A percentile compares a stretch with the other conserved stretches of the same genome.
These are phyloP conservation scores for Phytophthora europaea DNA, from an alignment of 352 stramenopile genomes.

Conservation along the genomic window DNA sequence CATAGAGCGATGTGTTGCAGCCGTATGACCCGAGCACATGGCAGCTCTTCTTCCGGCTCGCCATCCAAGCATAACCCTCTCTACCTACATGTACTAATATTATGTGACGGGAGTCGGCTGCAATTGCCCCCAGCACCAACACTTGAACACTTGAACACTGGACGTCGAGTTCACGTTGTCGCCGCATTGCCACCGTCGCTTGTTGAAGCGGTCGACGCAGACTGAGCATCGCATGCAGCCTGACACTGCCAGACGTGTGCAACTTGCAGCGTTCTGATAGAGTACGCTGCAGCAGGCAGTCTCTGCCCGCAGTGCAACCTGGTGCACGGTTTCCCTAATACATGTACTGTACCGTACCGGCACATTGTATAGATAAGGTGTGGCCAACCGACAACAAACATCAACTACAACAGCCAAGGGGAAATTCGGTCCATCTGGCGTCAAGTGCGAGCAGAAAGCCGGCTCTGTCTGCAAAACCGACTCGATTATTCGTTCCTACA, in stretches of 20 bases:
- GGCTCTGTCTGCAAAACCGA: conserved; percentile 32
- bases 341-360: too few species aligned
- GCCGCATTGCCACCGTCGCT: conserved; percentile 16
- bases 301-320: too few species aligned
- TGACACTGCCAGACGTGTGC: too few species aligned
- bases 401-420: not conserved
- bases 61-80: not conserved
- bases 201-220: conserved; percentile 17
- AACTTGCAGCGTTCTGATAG: too few species aligned
- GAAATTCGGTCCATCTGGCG: conserved; percentile 15
- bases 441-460: conserved; percentile 3
- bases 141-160: not conserved
- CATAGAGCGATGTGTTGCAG: conserved; percentile 8
- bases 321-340: too few species aligned
- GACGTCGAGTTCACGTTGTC: conserved; percentile 17
- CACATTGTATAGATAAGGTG: not conserved
- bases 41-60: not conserved
- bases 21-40: not conserved
- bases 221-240: not conserved
- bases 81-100: not conserved
- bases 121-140: not conserved
- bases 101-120: too few species aligned
- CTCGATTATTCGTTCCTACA: conserved; percentile 35
- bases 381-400: too few species aligned
- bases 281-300: too few species aligned